phyloP scores from a whole-genome alignment of 192 early-diverging fungal species.

The Hyaloraphidium curvatum region DNA sequence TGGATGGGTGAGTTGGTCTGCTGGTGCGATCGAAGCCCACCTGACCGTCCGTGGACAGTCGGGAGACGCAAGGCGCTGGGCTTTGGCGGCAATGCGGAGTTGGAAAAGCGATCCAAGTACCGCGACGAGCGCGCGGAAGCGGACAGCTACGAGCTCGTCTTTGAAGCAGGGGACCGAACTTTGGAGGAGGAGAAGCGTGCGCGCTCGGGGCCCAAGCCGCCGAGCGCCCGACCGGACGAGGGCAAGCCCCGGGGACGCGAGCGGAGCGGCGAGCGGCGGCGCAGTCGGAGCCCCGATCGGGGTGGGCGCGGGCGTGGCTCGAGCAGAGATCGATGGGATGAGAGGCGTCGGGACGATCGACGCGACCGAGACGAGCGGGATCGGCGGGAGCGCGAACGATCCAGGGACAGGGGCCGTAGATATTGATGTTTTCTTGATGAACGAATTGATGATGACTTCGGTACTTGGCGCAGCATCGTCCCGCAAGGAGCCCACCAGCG shows the following conservation, averaged over 20 bases:
- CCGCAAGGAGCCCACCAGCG: too few relatives aligned
- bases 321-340: neutral
- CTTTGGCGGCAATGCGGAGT: neutral
- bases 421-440: too few relatives aligned
- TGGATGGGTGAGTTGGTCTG: slow-evolving; percentile 35
- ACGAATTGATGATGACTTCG: too few relatives aligned
- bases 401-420: too few relatives aligned
- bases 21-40: neutral
- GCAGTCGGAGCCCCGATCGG: neutral
- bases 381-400: too few relatives aligned
- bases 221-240: neutral
- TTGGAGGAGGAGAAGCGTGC: neutral
- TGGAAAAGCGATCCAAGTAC: slow-evolving; percentile 16
- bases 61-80: neutral
- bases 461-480: too few relatives aligned
- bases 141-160: neutral
- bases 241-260: neutral
- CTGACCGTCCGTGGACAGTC: neutral
- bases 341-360: too few relatives aligned
- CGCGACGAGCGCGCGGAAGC: slow-evolving; percentile 5
- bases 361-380: too few relatives aligned
- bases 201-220: neutral
- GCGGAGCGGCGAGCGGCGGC: neutral
- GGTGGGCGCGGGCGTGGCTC: neutral
- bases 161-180: neutral